phyloP scores from a whole-genome alignment of 129 eudicot species.

The Helianthus tuberosus region DNA sequence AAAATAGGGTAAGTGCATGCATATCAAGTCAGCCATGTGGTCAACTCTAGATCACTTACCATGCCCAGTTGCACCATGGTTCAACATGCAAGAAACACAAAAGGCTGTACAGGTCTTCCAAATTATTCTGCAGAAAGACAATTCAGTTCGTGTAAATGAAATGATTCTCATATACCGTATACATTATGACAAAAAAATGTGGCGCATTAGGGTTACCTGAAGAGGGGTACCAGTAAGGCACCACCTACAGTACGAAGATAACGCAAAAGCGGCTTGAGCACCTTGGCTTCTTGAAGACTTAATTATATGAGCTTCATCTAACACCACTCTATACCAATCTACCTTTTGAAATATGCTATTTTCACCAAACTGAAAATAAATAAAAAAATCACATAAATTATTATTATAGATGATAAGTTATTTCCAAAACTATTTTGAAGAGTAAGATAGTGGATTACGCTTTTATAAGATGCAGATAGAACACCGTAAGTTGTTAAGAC shows the following conservation, averaged over 20 bases:
- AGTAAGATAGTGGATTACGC: constrained; percentile 35
- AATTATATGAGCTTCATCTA: constrained; percentile 90
- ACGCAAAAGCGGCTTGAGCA: constrained; percentile 75
- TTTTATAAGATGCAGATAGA: constrained; percentile 61
- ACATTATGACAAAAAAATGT: background rate
- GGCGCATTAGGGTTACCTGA: constrained; percentile 47
- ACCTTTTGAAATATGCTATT: constrained; percentile 69
- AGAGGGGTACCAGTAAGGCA: constrained; percentile 95
- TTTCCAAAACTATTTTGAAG: background rate
- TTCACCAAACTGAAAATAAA: constrained; percentile 39
- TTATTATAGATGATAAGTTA: background rate
- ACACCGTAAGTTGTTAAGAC: constrained; percentile 87
- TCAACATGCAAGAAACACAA: constrained; percentile 87
- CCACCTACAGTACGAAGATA: constrained; percentile 75
- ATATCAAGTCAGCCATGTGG: background rate
- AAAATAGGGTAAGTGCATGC: background rate
- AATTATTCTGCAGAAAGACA: constrained; percentile 59
- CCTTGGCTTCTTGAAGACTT: constrained; percentile 66
- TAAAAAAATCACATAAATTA: background rate
- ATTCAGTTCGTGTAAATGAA: background rate
- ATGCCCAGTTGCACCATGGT: constrained; percentile 98
- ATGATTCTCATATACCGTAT: background rate
- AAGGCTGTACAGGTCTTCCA: constrained; percentile 83
- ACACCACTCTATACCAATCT: constrained; percentile 76
- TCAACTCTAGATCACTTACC: constrained; percentile 44